Evolutionary conservation across 2,329 filamentous ascomycete species (phyloP).

Genomic region (Ceratocystis cacaofunesta): DNA sequence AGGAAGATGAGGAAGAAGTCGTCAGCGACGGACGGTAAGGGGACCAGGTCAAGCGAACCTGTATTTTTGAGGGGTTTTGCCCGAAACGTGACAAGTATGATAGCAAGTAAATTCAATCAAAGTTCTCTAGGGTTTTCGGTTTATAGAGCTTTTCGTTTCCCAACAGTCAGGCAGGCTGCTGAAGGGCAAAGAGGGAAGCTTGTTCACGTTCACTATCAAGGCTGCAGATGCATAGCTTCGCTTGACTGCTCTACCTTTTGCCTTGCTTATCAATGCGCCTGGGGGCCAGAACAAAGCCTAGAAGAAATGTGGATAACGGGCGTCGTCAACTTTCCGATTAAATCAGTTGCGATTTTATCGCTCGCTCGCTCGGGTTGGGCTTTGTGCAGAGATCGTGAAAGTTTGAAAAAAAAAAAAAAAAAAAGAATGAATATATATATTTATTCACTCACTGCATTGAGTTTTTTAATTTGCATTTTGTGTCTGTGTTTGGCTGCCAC

Average conservation of each 20-base stretch:
- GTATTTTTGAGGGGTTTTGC: too few relatives aligned
- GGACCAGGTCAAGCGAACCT: background rate
- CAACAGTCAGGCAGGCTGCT: background rate
- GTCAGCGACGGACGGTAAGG: background rate
- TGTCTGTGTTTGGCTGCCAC: background rate
- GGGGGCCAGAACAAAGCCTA: background rate
- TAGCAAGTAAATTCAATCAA: too few relatives aligned
- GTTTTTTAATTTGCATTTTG: background rate
- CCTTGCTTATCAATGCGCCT: slow-evolving; percentile 3
- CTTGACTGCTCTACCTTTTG: background rate
- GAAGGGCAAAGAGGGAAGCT: background rate
- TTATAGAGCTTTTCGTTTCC: too few relatives aligned
- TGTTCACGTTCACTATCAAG: background rate
- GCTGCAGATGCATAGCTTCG: slow-evolving; percentile 2
- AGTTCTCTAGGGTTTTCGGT: too few relatives aligned
- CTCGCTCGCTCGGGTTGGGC: background rate
- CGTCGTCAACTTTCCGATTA: background rate
- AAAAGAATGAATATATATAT: background rate
- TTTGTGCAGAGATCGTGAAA: background rate
- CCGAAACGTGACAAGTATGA: too few relatives aligned
- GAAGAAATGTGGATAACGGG: background rate
- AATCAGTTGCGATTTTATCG: background rate
- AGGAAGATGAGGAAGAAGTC: background rate
- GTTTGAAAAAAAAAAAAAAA: background rate
- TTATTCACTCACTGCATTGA: background rate